A percentile compares a stretch with the other conserved stretches of the same genome.
Conservation (phyloP, 805 yeast species). For the Brettanomyces sp. region DNA sequence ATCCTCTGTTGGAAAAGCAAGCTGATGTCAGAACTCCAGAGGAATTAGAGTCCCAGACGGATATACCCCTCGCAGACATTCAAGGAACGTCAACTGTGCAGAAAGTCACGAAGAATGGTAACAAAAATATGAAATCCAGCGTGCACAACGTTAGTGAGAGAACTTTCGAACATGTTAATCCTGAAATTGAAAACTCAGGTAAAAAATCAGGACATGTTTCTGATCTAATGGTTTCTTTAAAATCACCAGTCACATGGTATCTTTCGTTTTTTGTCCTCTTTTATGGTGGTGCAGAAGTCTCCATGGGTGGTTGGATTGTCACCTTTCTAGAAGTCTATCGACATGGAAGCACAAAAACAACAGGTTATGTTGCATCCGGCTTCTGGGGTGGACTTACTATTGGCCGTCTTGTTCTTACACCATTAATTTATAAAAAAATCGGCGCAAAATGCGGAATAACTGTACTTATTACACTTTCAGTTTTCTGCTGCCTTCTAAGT, state of each 20-base stretch:
- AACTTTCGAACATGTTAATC: constrained; percentile 1
- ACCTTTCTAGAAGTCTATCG: constrained; percentile 52
- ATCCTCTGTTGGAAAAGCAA: constrained; percentile 8
- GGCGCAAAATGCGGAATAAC: constrained; percentile 39
- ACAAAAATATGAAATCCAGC: neutral
- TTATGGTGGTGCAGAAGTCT: constrained; percentile 63
- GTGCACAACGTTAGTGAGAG: neutral
- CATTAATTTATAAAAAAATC: constrained; percentile 26
- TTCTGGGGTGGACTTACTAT: constrained; percentile 65
- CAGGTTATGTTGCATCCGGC: constrained; percentile 60
- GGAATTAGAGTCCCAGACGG: neutral
- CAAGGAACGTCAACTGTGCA: neutral
- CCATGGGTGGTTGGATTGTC: constrained; percentile 64
- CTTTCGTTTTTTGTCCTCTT: constrained; percentile 46
- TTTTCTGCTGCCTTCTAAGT: constrained; percentile 30
- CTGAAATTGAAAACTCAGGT: neutral
- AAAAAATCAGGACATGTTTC: neutral
- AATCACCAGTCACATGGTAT: constrained; percentile 33
- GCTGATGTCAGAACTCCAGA: neutral
- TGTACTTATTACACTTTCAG: constrained; percentile 25
- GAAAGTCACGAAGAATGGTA: neutral
- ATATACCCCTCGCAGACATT: too few species aligned
- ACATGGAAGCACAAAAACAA: constrained; percentile 33
- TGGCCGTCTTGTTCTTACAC: constrained; percentile 50
- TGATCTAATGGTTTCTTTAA: constrained; percentile 30